Evolutionary conservation across 805 yeast species (phyloP), one percentile per base, ranked within the genome.

Genomic region (Blastobotrys mokoenaii): DNA sequence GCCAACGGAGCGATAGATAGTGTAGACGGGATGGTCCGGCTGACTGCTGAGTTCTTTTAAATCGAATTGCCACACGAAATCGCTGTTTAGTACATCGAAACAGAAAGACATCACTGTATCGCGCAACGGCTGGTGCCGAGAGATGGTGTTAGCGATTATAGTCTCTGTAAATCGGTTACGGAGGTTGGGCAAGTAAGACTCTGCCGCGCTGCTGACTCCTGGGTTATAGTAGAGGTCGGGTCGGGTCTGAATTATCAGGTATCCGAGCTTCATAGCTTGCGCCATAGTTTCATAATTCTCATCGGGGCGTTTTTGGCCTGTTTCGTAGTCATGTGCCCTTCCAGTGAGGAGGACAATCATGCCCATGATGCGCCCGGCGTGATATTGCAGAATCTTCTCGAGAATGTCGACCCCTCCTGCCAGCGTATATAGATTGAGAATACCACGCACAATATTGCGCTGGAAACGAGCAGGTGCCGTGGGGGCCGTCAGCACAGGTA

Each of bases 1-100:
- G 57, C 52, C 52, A 14, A 51, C 16, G 17, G 50, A 49, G 17
- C 45, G 47, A 30, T 43, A 47, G 27, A 54, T 45, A 31, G 40
- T 32, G 34, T 41, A 39, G 8, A 52, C 44, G 14, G 52, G 37
- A 27, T 51, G 55, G 12, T 39, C 22, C 2, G 46, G 38, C 14
- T 27, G n/a, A 14, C 29, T 36, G 16, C 14, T 7, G 30, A 43
- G 17, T 5, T 35, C 40, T 2, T 36, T 27, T 9, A 16, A 9
- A 3, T 30, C 31, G 14, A 29, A 36, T 15, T 15, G n/a, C 41
- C 40, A 43, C 15, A 43, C 41, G 15, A 12, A 11, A 3, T 36
- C 35, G 16, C 33, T 25, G 14, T 25, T 18, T 8, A 37, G 16
- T 10, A 43, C 11, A 11, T 36, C 45, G 30, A 15, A 36, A 15